phyloP scores from a whole-genome alignment of 2,329 filamentous ascomycete genomes.

The Immersiporthe knoxdaviesiana region DNA sequence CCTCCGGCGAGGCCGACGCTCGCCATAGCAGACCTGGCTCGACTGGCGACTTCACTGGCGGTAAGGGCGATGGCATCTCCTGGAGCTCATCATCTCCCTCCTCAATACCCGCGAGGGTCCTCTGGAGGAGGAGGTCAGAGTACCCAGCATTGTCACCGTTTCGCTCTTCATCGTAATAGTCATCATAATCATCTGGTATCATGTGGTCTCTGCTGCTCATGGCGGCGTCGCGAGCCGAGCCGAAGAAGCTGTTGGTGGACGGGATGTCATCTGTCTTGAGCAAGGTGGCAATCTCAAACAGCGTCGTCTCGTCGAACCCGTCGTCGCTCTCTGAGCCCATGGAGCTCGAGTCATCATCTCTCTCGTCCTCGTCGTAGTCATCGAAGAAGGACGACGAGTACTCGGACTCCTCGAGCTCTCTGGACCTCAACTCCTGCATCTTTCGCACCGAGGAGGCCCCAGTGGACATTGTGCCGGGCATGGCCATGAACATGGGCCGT shows the following conservation, averaged over 20 bases:
- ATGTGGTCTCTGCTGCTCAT: conserved; percentile 32
- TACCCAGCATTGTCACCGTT: conserved; percentile 33
- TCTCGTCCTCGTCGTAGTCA: conserved; percentile 58
- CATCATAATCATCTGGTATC: conserved; percentile 37
- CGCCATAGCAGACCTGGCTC: conserved; percentile 24
- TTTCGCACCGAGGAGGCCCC: conserved; percentile 40
- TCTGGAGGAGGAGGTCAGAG: conserved; percentile 31
- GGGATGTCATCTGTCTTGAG: conserved; percentile 57
- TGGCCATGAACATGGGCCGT: conserved; percentile 47
- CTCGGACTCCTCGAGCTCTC: conserved; percentile 44
- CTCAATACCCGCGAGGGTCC: conserved; percentile 40
- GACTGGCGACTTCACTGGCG: conserved; percentile 27
- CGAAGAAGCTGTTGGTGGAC: conserved; percentile 55
- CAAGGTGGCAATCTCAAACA: conserved; percentile 67
- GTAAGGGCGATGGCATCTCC: conserved; percentile 27
- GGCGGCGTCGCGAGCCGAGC: conserved; percentile 34
- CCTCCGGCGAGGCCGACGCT: conserved; percentile 5
- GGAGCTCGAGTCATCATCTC: conserved; percentile 43
- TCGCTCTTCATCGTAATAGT: conserved; percentile 41
- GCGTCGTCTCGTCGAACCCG: conserved; percentile 62
- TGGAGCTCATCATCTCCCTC: conserved; percentile 34
- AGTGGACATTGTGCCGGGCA: conserved; percentile 56
- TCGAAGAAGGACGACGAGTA: conserved; percentile 62
- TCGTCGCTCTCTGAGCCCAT: conserved; percentile 47
- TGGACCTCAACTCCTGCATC: conserved; percentile 40